These are phyloP conservation scores for Plasmopara viticola DNA, from an alignment of 352 stramenopile genomes.

Conservation along the genomic window DNA sequence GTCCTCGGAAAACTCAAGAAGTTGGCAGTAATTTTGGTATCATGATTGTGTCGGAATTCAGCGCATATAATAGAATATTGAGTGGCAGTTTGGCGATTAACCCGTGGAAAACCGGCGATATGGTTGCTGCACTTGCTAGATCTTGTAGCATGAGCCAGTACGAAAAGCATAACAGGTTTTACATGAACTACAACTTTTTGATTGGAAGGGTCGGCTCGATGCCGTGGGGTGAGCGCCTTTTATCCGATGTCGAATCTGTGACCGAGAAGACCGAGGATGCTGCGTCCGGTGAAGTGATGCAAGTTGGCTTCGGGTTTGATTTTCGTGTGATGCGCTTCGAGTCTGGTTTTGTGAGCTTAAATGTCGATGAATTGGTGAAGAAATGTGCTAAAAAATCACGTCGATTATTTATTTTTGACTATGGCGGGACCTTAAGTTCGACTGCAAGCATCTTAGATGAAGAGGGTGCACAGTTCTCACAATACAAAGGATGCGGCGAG, in stretches of 20 bases:
- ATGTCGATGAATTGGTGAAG: slow-evolving; percentile 85
- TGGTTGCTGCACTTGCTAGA: slow-evolving; percentile 62
- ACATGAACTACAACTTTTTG: too few species aligned
- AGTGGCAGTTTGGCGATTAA: slow-evolving; percentile 95
- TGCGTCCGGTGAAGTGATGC: too few species aligned
- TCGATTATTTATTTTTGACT: slow-evolving; percentile 96
- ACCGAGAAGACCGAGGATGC: too few species aligned
- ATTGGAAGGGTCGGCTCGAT: too few species aligned
- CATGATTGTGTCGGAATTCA: slow-evolving; percentile 96
- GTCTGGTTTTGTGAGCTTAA: slow-evolving; percentile 89
- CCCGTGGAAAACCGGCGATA: slow-evolving; percentile 93
- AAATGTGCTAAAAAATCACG: slow-evolving; percentile 51
- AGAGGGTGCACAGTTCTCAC: slow-evolving; percentile 42
- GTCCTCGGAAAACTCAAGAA: slow-evolving; percentile 4
- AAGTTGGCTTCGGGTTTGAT: slow-evolving; percentile 46
- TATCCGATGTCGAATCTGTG: too few species aligned
- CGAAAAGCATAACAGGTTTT: too few species aligned
- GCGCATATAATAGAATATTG: slow-evolving; percentile 93
- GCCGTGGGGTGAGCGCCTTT: too few species aligned
- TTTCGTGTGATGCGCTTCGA: slow-evolving; percentile 95
- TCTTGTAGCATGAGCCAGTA: slow-evolving; percentile 45
- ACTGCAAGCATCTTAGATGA: slow-evolving; percentile 62
- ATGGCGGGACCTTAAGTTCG: slow-evolving; percentile 92
- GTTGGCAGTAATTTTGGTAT: slow-evolving; percentile 58
- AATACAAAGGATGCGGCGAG: too few species aligned